Evolutionary conservation across 768 basidiomycete species (phyloP).

Genomic region (Hirschioporus abietinus): DNA sequence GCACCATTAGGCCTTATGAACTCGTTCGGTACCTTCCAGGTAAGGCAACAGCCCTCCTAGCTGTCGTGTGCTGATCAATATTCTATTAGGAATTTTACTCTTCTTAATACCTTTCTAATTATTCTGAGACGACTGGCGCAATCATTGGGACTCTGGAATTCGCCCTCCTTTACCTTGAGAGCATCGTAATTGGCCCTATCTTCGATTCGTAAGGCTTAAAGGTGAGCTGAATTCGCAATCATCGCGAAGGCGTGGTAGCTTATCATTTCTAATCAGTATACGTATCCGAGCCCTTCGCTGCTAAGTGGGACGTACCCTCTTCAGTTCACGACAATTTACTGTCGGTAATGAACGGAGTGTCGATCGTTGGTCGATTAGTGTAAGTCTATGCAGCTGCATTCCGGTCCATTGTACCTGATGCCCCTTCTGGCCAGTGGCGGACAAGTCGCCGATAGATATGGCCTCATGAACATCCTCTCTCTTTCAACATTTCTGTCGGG

Average conservation of each 20-base stretch:
- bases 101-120: constrained; percentile 21
- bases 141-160: constrained; percentile 28
- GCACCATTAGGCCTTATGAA: constrained; percentile 20
- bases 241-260: background rate
- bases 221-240: background rate
- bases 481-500: constrained; percentile 14
- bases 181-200: constrained; percentile 19
- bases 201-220: constrained; percentile 17
- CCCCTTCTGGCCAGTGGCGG: background rate
- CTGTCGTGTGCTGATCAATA: background rate
- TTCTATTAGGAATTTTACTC: constrained; percentile 24
- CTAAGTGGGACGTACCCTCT: background rate
- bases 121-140: constrained; percentile 23
- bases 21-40: constrained; percentile 30
- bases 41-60: background rate
- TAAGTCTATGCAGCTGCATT: constrained; percentile 10
- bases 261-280: constrained; percentile 11
- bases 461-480: constrained; percentile 19
- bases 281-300: constrained; percentile 15
- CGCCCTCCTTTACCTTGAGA: constrained; percentile 22
- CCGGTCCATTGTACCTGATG: background rate
- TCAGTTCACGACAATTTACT: constrained; percentile 15
- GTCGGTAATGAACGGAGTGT: constrained; percentile 21
- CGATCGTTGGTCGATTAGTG: constrained; percentile 24
- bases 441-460: background rate